These are phyloP conservation scores for Candida sanyaensis DNA, from an alignment of 1,139 yeast genomes.

Conservation along the genomic window DNA sequence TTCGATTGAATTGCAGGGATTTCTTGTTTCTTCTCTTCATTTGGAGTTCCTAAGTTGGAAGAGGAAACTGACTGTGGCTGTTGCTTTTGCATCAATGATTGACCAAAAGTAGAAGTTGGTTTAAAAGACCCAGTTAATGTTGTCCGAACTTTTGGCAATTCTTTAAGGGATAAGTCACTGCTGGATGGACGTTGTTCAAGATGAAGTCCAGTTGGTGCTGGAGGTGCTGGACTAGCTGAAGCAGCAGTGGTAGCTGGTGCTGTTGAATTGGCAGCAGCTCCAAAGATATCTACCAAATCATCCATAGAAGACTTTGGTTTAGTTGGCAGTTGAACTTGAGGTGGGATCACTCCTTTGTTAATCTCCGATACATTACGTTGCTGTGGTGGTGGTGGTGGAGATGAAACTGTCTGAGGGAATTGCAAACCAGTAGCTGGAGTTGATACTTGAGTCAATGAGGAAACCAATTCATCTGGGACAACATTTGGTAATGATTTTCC, in stretches of 20 bases:
- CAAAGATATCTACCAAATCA: slow-evolving; percentile 63
- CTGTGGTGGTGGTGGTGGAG: slow-evolving; percentile 9
- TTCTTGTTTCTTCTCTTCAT: slow-evolving; percentile 21
- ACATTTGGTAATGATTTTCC: slow-evolving; percentile 78
- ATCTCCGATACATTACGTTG: background rate
- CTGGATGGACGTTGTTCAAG: slow-evolving; percentile 28
- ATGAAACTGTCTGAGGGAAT: slow-evolving; percentile 18
- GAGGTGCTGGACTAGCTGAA: slow-evolving; percentile 17
- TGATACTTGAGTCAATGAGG: slow-evolving; percentile 28
- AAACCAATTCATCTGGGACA: slow-evolving; percentile 55
- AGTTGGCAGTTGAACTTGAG: slow-evolving; percentile 8
- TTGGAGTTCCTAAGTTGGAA: slow-evolving; percentile 14
- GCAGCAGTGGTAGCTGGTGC: slow-evolving; percentile 13
- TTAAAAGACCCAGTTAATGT: slow-evolving; percentile 40
- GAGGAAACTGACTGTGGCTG: slow-evolving; percentile 10
- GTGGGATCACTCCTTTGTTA: background rate
- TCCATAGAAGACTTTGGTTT: slow-evolving; percentile 58
- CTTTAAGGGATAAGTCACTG: slow-evolving; percentile 40
- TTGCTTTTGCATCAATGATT: slow-evolving; percentile 45
- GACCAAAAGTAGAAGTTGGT: slow-evolving; percentile 76
- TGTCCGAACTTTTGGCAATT: slow-evolving; percentile 41
- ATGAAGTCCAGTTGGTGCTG: slow-evolving; percentile 6
- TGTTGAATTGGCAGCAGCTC: slow-evolving; percentile 24
- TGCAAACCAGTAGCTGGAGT: slow-evolving; percentile 20
- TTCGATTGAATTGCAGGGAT: background rate